Conservation (phyloP, 176 grass and related monocot genomes). For the Phyllostachys edulis region DNA sequence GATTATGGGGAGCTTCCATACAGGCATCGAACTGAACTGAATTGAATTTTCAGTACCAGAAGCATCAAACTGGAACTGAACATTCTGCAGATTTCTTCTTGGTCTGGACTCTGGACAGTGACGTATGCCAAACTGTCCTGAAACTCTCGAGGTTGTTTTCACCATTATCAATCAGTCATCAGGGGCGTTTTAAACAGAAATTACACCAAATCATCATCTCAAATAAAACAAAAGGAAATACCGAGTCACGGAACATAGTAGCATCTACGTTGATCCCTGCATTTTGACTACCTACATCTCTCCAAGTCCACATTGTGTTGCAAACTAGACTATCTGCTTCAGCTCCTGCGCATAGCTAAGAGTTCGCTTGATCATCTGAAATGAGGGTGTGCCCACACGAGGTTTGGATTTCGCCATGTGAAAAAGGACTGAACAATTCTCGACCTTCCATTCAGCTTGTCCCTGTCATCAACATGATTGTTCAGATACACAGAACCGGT, state of each 20-base stretch:
- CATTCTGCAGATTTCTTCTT: not conserved
- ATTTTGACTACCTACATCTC: not conserved
- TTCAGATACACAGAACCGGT: not conserved
- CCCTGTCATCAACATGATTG: constrained; percentile 41
- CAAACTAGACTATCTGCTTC: constrained; percentile 50
- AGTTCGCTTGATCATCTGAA: constrained; percentile 57
- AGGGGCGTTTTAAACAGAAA: not conserved
- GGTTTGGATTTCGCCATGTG: constrained; percentile 68
- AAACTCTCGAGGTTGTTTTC: not conserved
- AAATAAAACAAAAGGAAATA: not conserved
- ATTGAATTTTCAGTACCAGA: not conserved
- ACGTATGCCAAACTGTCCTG: not conserved
- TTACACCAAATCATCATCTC: not conserved
- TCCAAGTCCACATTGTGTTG: not conserved
- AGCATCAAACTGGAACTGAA: not conserved
- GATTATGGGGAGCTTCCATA: not conserved
- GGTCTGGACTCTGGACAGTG: not conserved
- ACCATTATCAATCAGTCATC: not conserved
- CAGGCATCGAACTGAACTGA: not conserved
- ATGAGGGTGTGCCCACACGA: constrained; percentile 39
- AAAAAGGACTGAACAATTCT: constrained; percentile 57
- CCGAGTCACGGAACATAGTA: not conserved
- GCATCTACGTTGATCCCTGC: not conserved
- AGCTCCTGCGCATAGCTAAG: constrained; percentile 66
- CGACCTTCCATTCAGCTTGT: constrained; percentile 75